These are phyloP conservation scores for Colletotrichum tanaceti DNA, from an alignment of 2,329 filamentous ascomycete species.

Conservation along the genomic window DNA sequence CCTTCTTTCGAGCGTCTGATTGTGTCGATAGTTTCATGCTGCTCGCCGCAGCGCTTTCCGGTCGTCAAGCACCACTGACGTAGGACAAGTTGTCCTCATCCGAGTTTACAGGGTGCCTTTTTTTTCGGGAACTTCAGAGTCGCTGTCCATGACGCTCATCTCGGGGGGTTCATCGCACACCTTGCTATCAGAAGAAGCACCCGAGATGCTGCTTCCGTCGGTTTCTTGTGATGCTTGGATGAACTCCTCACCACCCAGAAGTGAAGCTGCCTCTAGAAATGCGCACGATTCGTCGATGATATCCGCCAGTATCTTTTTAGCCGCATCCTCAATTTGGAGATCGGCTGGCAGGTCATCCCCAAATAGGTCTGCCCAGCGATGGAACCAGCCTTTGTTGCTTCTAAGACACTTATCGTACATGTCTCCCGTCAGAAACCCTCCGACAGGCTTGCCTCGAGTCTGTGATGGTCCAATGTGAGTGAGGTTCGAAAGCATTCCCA, in stretches of 20 bases:
- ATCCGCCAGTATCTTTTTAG: slow-evolving; percentile 8
- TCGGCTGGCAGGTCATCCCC: slow-evolving; percentile 31
- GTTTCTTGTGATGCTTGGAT: neutral
- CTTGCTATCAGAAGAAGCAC: neutral
- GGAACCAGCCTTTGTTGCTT: slow-evolving; percentile 23
- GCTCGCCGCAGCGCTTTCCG: too few species aligned
- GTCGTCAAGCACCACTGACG: neutral
- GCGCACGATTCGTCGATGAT: slow-evolving; percentile 5
- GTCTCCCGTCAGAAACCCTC: slow-evolving; percentile 7
- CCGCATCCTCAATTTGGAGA: slow-evolving; percentile 12
- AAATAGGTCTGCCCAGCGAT: slow-evolving; percentile 30
- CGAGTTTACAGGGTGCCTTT: too few species aligned
- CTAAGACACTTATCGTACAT: slow-evolving; percentile 20
- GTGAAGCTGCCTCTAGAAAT: neutral
- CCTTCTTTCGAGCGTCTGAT: neutral
- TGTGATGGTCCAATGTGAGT: slow-evolving; percentile 11
- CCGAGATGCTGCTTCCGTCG: neutral
- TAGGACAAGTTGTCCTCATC: neutral
- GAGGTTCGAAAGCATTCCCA: neutral
- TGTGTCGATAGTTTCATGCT: too few species aligned
- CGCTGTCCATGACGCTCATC: neutral
- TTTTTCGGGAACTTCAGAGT: neutral
- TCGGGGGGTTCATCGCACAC: neutral
- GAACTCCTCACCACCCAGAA: neutral
- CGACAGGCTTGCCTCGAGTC: slow-evolving; percentile 38